phyloP scores from a whole-genome alignment of 257 asterid genomes.

The Salvia miltiorrhiza region DNA sequence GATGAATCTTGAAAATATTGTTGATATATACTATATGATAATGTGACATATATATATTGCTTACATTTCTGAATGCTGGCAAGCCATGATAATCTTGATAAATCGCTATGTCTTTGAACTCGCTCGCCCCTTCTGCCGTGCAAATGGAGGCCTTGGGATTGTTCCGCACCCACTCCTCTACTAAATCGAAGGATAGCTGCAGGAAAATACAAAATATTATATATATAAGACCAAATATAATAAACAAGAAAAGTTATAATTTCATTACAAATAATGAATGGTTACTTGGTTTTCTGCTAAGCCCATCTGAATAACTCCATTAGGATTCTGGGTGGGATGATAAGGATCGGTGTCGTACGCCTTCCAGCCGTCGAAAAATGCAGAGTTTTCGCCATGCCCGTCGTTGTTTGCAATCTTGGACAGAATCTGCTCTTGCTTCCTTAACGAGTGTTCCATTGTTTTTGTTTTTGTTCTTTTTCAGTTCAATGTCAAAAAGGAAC shows the following conservation, averaged over 20 bases:
- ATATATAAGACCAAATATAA: background rate
- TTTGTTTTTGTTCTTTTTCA: too few species aligned
- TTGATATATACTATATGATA: background rate
- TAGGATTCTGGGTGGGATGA: conserved; percentile 46
- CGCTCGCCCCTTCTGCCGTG: conserved; percentile 46
- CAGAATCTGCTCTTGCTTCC: conserved; percentile 20
- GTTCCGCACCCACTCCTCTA: conserved; percentile 50
- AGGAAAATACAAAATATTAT: background rate
- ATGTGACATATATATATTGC: background rate
- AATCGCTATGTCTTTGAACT: conserved; percentile 57
- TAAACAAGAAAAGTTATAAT: background rate
- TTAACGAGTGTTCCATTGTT: conserved; percentile 22
- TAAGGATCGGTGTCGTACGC: conserved; percentile 61
- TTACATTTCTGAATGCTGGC: conserved; percentile 69
- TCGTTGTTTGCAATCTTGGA: conserved; percentile 61
- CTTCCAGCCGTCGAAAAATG: conserved; percentile 72
- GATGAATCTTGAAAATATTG: background rate
- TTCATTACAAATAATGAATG: background rate
- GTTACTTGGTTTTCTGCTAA: conserved; percentile 65
- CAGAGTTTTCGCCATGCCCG: conserved; percentile 69
- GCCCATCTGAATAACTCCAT: conserved; percentile 74
- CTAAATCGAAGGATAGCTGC: conserved; percentile 64
- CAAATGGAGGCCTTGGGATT: conserved; percentile 68
- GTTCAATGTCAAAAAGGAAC: background rate
- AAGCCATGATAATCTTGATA: conserved; percentile 77